These are phyloP conservation scores for Hypocreales sp. DNA, from an alignment of 2,329 filamentous ascomycete species.

Conservation along the genomic window DNA sequence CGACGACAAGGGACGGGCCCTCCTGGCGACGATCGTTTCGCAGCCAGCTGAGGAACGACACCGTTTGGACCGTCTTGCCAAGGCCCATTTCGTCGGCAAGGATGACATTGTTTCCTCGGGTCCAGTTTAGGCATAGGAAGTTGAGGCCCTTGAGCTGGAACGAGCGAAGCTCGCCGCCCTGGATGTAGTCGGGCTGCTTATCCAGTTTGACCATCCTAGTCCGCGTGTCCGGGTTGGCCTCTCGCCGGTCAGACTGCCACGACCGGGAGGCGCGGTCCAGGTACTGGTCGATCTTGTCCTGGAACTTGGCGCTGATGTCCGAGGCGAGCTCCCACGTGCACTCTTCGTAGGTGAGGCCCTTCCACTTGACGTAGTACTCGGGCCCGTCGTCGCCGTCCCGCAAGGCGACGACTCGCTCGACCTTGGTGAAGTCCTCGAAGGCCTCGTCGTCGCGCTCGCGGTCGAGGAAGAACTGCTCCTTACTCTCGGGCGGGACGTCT, in stretches of 20 bases:
- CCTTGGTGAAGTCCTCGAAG: constrained; percentile 76
- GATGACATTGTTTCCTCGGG: constrained; percentile 85
- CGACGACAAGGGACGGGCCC: constrained; percentile 92
- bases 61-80: constrained; percentile 94
- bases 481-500: constrained; percentile 67
- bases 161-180: constrained; percentile 69
- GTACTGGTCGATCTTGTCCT: constrained; percentile 83
- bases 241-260: constrained; percentile 63
- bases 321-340: constrained; percentile 84
- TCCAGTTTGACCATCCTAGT: constrained; percentile 59
- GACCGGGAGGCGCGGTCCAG: constrained; percentile 69
- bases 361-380: constrained; percentile 96
- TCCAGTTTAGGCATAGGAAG: constrained; percentile 94
- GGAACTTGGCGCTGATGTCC: constrained; percentile 62
- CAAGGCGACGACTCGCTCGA: constrained; percentile 81
- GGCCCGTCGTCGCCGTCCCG: constrained; percentile 64
- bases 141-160: constrained; percentile 93
- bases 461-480: constrained; percentile 90
- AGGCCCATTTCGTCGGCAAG: constrained; percentile 97
- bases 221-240: constrained; percentile 62
- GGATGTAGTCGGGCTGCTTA: constrained; percentile 73
- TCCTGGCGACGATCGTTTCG: constrained; percentile 80
- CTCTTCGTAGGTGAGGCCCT: constrained; percentile 79
- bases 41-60: constrained; percentile 94
- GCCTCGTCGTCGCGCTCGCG: constrained; percentile 82